Conservation (phyloP, 352 stramenopile genomes). For the Phytophthora pisi region DNA sequence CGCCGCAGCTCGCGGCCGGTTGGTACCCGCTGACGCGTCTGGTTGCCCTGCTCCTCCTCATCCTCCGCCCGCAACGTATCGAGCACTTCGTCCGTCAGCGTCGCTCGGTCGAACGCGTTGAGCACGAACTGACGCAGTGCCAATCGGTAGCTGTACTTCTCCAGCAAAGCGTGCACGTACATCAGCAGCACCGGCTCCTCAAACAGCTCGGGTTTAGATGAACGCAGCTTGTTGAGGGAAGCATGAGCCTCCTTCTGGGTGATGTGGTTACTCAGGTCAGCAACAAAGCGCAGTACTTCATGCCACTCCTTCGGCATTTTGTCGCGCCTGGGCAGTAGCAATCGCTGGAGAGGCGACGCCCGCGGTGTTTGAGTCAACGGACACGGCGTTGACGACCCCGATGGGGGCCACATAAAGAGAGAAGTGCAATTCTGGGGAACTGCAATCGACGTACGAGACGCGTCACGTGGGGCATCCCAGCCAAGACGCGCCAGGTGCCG, state of each 20-base stretch:
- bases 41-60: constrained; percentile 51
- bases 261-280: constrained; percentile 89
- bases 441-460: constrained; percentile 72
- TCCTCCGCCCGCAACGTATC: constrained; percentile 62
- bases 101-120: constrained; percentile 80
- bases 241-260: constrained; percentile 89
- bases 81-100: constrained; percentile 78
- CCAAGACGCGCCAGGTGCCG: constrained; percentile 73
- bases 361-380: constrained; percentile 66
- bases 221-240: constrained; percentile 83
- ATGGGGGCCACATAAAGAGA: constrained; percentile 80
- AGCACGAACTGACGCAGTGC: constrained; percentile 87
- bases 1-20: constrained; percentile 58
- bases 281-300: constrained; percentile 78
- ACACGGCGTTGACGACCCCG: constrained; percentile 27
- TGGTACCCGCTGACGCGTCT: constrained; percentile 52
- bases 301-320: constrained; percentile 81
- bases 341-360: constrained; percentile 63
- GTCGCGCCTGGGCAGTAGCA: constrained; percentile 49
- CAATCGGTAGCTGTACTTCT: constrained; percentile 88
- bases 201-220: constrained; percentile 74
- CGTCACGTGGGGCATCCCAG: constrained; percentile 78
- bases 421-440: constrained; percentile 82
- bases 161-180: constrained; percentile 81
- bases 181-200: constrained; percentile 85